These are phyloP conservation scores for Tricholoma furcatifolium DNA, from an alignment of 768 basidiomycete genomes.

Conservation along the genomic window DNA sequence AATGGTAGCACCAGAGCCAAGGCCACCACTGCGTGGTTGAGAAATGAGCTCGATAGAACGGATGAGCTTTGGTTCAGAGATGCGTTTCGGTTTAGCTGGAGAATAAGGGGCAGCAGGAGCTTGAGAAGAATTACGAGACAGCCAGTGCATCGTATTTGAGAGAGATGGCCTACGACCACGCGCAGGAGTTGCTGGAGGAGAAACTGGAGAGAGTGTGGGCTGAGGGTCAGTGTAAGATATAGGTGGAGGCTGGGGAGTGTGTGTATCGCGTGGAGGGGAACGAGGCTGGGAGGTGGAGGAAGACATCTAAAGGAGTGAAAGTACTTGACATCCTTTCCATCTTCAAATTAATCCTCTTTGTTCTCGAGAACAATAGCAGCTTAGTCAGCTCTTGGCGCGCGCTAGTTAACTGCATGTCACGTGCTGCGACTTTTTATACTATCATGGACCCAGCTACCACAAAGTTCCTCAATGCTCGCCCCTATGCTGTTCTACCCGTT, in stretches of 20 bases:
- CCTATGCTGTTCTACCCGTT: constrained; percentile 45
- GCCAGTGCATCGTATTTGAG: constrained; percentile 52
- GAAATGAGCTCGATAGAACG: constrained; percentile 38
- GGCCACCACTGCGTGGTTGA: constrained; percentile 42
- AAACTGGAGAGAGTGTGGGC: constrained; percentile 21
- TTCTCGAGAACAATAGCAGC: constrained; percentile 18
- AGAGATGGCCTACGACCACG: constrained; percentile 34
- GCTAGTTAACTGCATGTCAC: not conserved
- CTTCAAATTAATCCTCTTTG: constrained; percentile 13
- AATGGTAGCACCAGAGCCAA: constrained; percentile 73
- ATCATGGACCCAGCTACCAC: constrained; percentile 31
- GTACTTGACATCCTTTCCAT: constrained; percentile 7
- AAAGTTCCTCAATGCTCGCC: constrained; percentile 47
- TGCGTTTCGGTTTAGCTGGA: constrained; percentile 35
- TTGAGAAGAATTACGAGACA: constrained; percentile 39
- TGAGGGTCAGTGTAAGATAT: constrained; percentile 24
- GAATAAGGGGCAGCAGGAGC: constrained; percentile 29
- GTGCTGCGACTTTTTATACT: constrained; percentile 6
- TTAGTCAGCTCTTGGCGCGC: constrained; percentile 11
- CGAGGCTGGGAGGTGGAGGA: constrained; percentile 28
- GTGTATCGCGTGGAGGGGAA: constrained; percentile 27
- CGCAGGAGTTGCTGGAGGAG: constrained; percentile 25
- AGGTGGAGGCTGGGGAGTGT: constrained; percentile 23
- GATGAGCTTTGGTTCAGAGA: constrained; percentile 45
- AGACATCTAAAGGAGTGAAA: constrained; percentile 10